These are phyloP conservation scores for California macrophylla DNA, from an alignment of 441 rosid species.

Conservation along the genomic window DNA sequence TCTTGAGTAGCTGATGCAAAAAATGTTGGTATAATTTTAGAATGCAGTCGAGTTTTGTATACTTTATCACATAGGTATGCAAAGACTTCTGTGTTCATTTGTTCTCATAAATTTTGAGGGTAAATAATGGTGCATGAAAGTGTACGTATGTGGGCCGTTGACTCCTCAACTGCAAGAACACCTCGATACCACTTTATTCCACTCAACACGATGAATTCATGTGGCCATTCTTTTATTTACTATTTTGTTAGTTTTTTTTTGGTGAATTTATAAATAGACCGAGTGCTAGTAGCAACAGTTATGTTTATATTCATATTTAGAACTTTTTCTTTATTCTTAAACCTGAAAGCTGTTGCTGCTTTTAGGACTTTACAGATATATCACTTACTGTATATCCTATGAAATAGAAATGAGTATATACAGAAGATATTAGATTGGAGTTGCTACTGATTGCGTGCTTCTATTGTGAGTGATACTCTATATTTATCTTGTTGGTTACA, in stretches of 20 bases:
- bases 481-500: conserved; percentile 29
- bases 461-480: conserved; percentile 9
- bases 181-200: background rate
- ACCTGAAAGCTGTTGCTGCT: background rate
- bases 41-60: background rate
- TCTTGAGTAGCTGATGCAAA: background rate
- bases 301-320: background rate
- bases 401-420: background rate
- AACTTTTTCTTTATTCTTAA: background rate
- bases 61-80: background rate
- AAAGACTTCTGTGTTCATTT: background rate
- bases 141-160: background rate
- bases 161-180: background rate
- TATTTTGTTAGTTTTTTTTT: background rate
- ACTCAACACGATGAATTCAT: background rate
- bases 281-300: background rate
- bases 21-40: background rate
- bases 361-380: background rate
- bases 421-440: background rate
- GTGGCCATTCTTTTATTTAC: background rate
- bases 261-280: background rate
- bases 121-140: background rate
- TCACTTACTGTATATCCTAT: background rate
- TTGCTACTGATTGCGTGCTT: background rate
- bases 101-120: background rate